Evolutionary conservation across 148 eudicot species (phyloP).

Genomic region (Rhododendron griersonianum): DNA sequence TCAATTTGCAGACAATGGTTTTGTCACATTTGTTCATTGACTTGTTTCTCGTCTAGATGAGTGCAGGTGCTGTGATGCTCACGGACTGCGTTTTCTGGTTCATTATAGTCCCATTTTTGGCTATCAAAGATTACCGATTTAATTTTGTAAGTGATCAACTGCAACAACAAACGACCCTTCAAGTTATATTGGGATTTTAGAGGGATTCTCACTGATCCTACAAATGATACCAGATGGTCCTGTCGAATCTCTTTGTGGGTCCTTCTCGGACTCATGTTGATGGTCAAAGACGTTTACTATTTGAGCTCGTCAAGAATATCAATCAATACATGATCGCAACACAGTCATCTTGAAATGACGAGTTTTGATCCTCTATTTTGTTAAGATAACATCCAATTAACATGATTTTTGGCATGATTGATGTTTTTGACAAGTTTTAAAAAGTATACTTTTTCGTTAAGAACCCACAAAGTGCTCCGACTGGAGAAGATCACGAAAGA

Average conservation of each 20-base stretch:
- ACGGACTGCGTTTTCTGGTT: conserved; percentile 87
- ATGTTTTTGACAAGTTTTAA: not conserved
- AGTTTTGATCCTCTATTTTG: not conserved
- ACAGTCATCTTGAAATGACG: not conserved
- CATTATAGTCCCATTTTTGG: conserved; percentile 69
- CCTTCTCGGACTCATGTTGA: not conserved
- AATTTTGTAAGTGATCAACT: conserved; percentile 17
- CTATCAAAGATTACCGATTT: conserved; percentile 25
- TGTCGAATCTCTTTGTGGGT: not conserved
- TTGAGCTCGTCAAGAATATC: not conserved
- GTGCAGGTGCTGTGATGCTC: conserved; percentile 91
- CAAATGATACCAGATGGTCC: not conserved
- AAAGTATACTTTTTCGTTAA: not conserved
- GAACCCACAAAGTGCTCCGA: not conserved
- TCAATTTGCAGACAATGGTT: not conserved
- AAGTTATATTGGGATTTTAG: not conserved
- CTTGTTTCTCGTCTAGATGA: conserved; percentile 44
- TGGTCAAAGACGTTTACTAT: not conserved
- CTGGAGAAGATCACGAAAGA: not conserved
- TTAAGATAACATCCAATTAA: no score
- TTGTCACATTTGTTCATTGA: not conserved
- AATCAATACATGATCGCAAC: no score
- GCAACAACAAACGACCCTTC: not conserved
- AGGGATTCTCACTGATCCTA: not conserved
- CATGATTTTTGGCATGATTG: no score